A percentile compares a stretch with the other conserved stretches of the same genome.
phyloP scores from a whole-genome alignment of 345 rosid species.

The Eucalyptus pauciflora region DNA sequence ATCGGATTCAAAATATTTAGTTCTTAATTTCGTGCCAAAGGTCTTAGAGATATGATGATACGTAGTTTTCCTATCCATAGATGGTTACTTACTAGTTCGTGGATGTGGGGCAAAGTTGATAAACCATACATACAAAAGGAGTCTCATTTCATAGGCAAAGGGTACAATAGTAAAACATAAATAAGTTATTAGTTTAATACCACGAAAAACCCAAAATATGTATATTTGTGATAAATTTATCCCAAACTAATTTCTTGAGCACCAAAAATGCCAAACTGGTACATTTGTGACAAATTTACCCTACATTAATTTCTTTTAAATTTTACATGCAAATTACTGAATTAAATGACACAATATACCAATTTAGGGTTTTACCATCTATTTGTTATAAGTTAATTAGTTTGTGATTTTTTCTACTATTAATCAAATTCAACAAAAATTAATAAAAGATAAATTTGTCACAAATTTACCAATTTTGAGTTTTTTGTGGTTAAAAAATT shows the following conservation, averaged over 20 bases:
- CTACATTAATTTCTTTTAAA: rapidly evolving
- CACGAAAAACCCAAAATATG: rapidly evolving
- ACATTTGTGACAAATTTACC: rapidly evolving
- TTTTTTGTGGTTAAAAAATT: no score
- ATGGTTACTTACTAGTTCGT: background rate
- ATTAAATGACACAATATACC: no score
- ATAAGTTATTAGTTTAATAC: background rate
- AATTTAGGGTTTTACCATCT: no score
- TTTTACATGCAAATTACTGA: rapidly evolving
- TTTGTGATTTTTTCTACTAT: no score
- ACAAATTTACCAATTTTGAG: no score
- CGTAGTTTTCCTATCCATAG: background rate
- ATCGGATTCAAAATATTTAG: background rate
- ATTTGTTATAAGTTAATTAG: no score
- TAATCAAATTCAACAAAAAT: no score
- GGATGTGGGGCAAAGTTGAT: background rate
- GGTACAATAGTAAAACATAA: background rate
- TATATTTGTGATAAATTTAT: no score
- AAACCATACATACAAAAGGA: background rate
- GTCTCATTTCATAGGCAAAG: background rate
- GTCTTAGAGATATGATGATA: background rate
- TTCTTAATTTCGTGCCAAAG: background rate
- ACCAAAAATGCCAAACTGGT: rapidly evolving
- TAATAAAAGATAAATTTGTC: no score
- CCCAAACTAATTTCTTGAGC: no score